These are phyloP conservation scores for Hypoxylon sp. DNA, from an alignment of 2,329 filamentous ascomycete genomes.

Conservation along the genomic window DNA sequence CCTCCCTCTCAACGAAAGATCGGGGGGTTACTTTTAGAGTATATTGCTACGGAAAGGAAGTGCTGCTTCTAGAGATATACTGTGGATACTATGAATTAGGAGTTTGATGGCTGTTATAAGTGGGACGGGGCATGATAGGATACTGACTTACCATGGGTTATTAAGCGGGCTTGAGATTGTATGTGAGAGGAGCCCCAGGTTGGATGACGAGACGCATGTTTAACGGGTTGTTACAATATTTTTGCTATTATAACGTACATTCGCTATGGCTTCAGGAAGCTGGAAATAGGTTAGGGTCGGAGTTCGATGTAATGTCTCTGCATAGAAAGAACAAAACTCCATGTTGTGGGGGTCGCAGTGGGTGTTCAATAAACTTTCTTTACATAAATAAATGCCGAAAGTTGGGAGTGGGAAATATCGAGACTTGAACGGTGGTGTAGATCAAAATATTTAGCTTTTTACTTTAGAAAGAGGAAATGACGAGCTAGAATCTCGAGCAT, in stretches of 20 bases:
- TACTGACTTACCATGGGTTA: not conserved
- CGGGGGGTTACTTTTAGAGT: not conserved
- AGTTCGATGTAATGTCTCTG: not conserved
- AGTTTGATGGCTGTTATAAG: not conserved
- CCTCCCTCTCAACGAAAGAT: too few relatives aligned
- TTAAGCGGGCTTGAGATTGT: not conserved
- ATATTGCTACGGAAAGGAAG: too few relatives aligned
- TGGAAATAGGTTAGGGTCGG: too few relatives aligned
- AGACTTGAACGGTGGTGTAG: too few relatives aligned
- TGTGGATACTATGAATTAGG: not conserved
- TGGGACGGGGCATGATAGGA: not conserved
- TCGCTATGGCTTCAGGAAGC: not conserved
- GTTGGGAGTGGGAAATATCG: too few relatives aligned
- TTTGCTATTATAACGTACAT: constrained; percentile 3
- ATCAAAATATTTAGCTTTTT: too few relatives aligned
- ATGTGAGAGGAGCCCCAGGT: not conserved
- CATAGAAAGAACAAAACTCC: not conserved
- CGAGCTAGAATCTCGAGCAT: too few relatives aligned
- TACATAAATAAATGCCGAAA: not conserved
- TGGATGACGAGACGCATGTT: not conserved
- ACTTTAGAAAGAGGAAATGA: too few relatives aligned
- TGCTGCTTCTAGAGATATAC: not conserved
- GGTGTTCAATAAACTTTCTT: not conserved
- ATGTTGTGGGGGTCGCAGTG: not conserved
- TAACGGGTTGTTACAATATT: not conserved